Evolutionary conservation across 1,139 yeast species (phyloP).

Genomic region (Lipomyces yarrowii): DNA sequence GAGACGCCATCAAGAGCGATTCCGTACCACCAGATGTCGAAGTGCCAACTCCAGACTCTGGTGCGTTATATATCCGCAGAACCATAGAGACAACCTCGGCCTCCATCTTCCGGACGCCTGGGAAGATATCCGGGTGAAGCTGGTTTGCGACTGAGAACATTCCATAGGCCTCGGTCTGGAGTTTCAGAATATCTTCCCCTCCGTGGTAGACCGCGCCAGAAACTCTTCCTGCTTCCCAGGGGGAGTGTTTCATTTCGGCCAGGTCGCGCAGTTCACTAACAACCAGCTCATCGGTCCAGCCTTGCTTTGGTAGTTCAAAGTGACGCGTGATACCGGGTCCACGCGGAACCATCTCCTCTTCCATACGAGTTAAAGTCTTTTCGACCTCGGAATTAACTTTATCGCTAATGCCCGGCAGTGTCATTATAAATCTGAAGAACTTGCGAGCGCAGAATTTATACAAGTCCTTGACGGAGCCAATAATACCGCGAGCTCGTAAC

Average conservation of each 20-base stretch:
- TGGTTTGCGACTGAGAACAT: conserved; percentile 87
- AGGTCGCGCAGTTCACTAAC: conserved; percentile 8
- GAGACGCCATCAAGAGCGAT: conserved; percentile 78
- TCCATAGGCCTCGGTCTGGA: conserved; percentile 77
- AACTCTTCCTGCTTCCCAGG: conserved; percentile 82
- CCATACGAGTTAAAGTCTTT: conserved; percentile 53
- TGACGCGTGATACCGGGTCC: conserved; percentile 50
- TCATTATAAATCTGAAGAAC: conserved; percentile 27
- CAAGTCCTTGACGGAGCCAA: conserved; percentile 23
- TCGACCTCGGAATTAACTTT: conserved; percentile 65
- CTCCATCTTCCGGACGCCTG: conserved; percentile 96
- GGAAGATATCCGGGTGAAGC: conserved; percentile 95
- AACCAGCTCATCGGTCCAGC: conserved; percentile 45
- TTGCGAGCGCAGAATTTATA: conserved; percentile 13
- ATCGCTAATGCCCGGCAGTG: conserved; percentile 54
- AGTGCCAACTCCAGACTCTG: conserved; percentile 75
- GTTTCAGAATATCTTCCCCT: conserved; percentile 67
- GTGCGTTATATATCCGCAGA: conserved; percentile 74
- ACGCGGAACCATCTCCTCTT: conserved; percentile 42
- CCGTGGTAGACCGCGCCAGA: conserved; percentile 98
- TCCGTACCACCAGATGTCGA: conserved; percentile 98
- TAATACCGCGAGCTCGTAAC: conserved; percentile 28
- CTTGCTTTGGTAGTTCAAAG: conserved; percentile 57
- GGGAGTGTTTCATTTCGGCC: conserved; percentile 58
- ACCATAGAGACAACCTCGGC: conserved; percentile 94